Percentiles rank a stretch among this genome's conserved stretches.
phyloP scores from a whole-genome alignment of 768 basidiomycete species.

The Kwoniella newhampshirensis region DNA sequence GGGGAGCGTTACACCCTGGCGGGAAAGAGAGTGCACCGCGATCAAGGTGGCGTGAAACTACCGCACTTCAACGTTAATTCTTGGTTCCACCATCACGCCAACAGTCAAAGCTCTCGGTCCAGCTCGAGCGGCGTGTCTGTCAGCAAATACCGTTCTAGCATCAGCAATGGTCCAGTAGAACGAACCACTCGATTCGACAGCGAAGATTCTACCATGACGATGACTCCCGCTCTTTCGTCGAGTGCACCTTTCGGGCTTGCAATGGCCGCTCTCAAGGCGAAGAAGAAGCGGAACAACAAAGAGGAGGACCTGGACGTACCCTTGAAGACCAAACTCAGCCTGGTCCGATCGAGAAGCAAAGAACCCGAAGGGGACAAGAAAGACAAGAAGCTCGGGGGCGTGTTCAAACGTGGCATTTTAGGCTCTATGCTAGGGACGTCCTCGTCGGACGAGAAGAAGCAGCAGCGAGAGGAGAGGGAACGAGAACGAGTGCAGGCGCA shows the following conservation, averaged over 20 bases:
- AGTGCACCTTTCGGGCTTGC: constrained; percentile 17
- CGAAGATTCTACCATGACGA: constrained; percentile 21
- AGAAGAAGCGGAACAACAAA: constrained; percentile 20
- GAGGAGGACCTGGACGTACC: constrained; percentile 11
- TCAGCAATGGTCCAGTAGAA: not conserved
- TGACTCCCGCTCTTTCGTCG: constrained; percentile 16
- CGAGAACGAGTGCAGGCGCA: constrained; percentile 44
- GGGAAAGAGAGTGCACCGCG: constrained; percentile 39
- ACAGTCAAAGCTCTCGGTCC: not conserved
- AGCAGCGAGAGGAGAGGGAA: constrained; percentile 38
- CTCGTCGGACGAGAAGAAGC: constrained; percentile 32
- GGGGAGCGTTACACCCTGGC: constrained; percentile 33
- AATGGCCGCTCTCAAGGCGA: constrained; percentile 13
- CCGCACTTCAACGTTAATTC: constrained; percentile 4
- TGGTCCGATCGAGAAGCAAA: constrained; percentile 19
- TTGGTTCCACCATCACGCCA: not conserved
- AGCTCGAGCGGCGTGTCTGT: not conserved
- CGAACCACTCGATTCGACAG: constrained; percentile 22
- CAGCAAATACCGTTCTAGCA: constrained; percentile 1
- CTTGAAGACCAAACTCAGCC: constrained; percentile 1
- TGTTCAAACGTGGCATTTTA: constrained; percentile 44
- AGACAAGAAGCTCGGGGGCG: constrained; percentile 36
- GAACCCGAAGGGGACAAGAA: constrained; percentile 35
- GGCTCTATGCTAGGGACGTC: constrained; percentile 15
- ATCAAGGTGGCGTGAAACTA: constrained; percentile 47